Conservation (phyloP, 805 yeast species). For the Cyberlindnera meyerae region DNA sequence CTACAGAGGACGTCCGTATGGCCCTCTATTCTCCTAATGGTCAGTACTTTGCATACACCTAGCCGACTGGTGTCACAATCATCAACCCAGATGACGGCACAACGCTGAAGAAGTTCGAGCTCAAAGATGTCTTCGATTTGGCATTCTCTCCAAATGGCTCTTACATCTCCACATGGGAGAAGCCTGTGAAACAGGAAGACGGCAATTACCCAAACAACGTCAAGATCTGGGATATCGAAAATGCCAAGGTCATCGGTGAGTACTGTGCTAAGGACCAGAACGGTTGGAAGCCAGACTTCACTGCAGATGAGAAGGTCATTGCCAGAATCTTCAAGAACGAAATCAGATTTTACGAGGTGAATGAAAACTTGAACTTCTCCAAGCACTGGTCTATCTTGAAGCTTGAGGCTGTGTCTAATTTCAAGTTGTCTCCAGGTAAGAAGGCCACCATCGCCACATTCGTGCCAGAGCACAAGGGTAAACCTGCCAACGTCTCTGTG, state of each 20-base stretch:
- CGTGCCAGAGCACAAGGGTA: conserved; percentile 79
- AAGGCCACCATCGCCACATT: conserved; percentile 89
- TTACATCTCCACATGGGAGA: conserved; percentile 83
- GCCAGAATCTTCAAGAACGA: conserved; percentile 58
- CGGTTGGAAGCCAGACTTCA: conserved; percentile 92
- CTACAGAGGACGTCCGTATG: conserved; percentile 49
- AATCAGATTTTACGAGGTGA: conserved; percentile 62
- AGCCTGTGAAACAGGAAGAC: conserved; percentile 67
- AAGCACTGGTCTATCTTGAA: conserved; percentile 57
- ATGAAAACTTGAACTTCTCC: conserved; percentile 35
- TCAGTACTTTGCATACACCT: conserved; percentile 63
- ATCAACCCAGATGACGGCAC: conserved; percentile 51
- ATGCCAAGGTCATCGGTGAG: conserved; percentile 46
- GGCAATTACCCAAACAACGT: conserved; percentile 80
- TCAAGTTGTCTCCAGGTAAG: conserved; percentile 78
- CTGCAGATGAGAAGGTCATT: conserved; percentile 69
- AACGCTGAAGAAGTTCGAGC: conserved; percentile 42
- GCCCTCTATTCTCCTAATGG: conserved; percentile 70
- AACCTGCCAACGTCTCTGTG: conserved; percentile 84
- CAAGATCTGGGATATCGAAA: conserved; percentile 59
- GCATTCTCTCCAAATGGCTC: conserved; percentile 87
- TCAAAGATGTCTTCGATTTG: conserved; percentile 71
- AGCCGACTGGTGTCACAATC: conserved; percentile 54
- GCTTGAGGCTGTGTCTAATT: conserved; percentile 51
- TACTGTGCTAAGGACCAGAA: conserved; percentile 79